Conservation (phyloP, 2,329 filamentous ascomycete genomes). For the Reticulascus tulasneorum region DNA sequence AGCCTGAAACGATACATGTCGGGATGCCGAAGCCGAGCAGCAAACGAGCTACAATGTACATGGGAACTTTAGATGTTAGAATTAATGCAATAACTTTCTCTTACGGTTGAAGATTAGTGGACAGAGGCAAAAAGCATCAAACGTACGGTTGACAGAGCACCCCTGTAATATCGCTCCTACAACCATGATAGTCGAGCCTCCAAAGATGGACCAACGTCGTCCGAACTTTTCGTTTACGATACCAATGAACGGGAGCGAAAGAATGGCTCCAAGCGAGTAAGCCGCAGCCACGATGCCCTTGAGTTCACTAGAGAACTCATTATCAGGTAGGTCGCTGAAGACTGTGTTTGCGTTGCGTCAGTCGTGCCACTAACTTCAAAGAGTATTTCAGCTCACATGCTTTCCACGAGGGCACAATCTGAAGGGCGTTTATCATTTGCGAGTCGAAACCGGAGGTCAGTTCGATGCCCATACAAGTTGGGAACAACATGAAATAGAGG, state of each 20-base stretch:
- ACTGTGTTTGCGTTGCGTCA: constrained; percentile 26
- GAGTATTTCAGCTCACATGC: constrained; percentile 23
- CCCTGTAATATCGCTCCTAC: constrained; percentile 27
- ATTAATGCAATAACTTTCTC: constrained; percentile 47
- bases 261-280: constrained; percentile 41
- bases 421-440: constrained; percentile 34
- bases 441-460: constrained; percentile 54
- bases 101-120: constrained; percentile 52
- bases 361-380: constrained; percentile 32
- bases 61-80: constrained; percentile 40
- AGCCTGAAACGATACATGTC: constrained; percentile 54
- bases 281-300: constrained; percentile 40
- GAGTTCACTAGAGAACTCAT: constrained; percentile 22
- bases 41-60: constrained; percentile 46
- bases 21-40: constrained; percentile 57
- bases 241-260: constrained; percentile 24
- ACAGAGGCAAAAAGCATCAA: constrained; percentile 48
- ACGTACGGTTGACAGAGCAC: constrained; percentile 19
- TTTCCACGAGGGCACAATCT: constrained; percentile 31
- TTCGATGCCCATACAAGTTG: constrained; percentile 52
- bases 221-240: constrained; percentile 27
- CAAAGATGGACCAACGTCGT: constrained; percentile 24
- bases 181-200: constrained; percentile 26
- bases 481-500: constrained; percentile 48
- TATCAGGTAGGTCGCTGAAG: constrained; percentile 32